phyloP scores from a whole-genome alignment of 192 early-diverging fungal genomes.

The Coemansia reversa region DNA sequence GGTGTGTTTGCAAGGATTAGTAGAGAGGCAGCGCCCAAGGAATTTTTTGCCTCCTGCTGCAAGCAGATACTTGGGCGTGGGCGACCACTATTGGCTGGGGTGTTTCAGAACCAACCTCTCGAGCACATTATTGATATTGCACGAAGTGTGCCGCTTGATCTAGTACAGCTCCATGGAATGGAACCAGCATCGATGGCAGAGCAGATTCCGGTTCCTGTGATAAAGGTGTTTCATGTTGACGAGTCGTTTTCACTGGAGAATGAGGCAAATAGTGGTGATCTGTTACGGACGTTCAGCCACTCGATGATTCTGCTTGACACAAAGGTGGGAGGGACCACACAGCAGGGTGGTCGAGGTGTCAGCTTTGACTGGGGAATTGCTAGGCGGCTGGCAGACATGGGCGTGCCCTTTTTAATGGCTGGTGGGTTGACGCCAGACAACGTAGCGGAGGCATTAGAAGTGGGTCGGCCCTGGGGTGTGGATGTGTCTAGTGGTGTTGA shows the following conservation, averaged over 20 bases:
- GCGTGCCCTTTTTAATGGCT: slow-evolving; percentile 78
- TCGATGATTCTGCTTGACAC: slow-evolving; percentile 59
- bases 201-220: slow-evolving; percentile 74
- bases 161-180: slow-evolving; percentile 91
- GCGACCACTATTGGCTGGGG: slow-evolving; percentile 85
- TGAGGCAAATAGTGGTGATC: not conserved
- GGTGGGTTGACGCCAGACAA: slow-evolving; percentile 87
- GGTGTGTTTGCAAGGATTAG: not conserved
- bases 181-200: slow-evolving; percentile 65
- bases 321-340: slow-evolving; percentile 56
- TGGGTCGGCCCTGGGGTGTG: slow-evolving; percentile 77
- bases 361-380: slow-evolving; percentile 88
- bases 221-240: slow-evolving; percentile 89
- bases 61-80: slow-evolving; percentile 2
- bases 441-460: slow-evolving; percentile 67
- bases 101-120: slow-evolving; percentile 84
- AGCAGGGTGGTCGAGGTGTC: slow-evolving; percentile 75
- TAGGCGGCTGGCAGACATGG: slow-evolving; percentile 46
- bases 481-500: slow-evolving; percentile 96
- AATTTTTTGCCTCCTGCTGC: slow-evolving; percentile 16
- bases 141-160: slow-evolving; percentile 69
- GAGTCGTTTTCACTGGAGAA: slow-evolving; percentile 42
- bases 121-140: slow-evolving; percentile 73
- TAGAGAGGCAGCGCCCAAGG: not conserved
- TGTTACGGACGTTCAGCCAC: slow-evolving; percentile 27